These are phyloP conservation scores for Leishmania gerbilli DNA, from an alignment of 208 protist genomes.

Conservation along the genomic window DNA sequence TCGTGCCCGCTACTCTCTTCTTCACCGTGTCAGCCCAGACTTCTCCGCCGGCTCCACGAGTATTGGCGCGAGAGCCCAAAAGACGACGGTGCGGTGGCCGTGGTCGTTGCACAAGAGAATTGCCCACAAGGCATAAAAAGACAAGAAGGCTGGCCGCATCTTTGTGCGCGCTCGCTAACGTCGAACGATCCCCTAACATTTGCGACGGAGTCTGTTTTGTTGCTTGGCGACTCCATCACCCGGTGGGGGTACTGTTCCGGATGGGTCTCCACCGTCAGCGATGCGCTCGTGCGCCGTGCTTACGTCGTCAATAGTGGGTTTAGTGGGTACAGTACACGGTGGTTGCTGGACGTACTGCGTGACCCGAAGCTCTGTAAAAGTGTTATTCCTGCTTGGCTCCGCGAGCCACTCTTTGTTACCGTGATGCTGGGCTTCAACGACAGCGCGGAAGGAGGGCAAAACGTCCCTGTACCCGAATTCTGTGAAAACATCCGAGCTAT, in stretches of 20 bases:
- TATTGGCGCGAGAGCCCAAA: not conserved
- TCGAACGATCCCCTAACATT: not conserved
- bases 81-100: not conserved
- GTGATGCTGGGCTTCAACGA: constrained; percentile 58
- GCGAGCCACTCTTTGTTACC: constrained; percentile 49
- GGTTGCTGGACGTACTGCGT: constrained; percentile 39
- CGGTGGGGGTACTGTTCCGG: constrained; percentile 43
- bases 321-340: constrained; percentile 68
- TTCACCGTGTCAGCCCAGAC: not conserved
- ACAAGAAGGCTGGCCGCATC: not conserved
- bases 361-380: constrained; percentile 21
- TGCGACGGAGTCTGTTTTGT: constrained; percentile 35
- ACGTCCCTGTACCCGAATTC: constrained; percentile 40
- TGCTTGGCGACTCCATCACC: constrained; percentile 65
- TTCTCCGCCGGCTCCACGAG: not conserved
- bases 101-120: not conserved
- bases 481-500: constrained; percentile 40
- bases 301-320: constrained; percentile 61
- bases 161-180: not conserved
- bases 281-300: constrained; percentile 48
- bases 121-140: not conserved
- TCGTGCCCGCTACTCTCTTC: not conserved
- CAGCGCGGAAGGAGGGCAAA: constrained; percentile 16
- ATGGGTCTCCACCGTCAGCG: constrained; percentile 47
- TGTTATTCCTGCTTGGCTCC: constrained; percentile 32